Base-by-base conservation (phyloP, 2,329 filamentous ascomycete genomes). In the Hortaea sp. region DNA sequence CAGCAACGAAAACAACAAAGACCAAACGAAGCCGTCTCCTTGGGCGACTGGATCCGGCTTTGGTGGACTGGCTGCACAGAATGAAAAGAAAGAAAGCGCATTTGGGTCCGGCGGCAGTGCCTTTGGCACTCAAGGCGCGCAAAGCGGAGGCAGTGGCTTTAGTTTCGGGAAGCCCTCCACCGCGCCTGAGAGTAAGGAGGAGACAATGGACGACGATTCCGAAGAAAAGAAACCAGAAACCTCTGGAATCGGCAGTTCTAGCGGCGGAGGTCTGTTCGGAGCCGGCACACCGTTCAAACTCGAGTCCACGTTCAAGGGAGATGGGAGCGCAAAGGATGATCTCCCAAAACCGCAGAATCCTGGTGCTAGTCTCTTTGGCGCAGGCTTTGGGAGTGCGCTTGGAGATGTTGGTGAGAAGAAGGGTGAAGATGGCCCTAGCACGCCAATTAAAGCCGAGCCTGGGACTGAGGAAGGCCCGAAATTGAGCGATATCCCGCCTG, bases 231-330 rank as follows among this genome's bases (percentile, higher is more conserved):
- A 39, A 29, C 39, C 48, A 6, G 47, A n/a, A 27, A 46, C 51
- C 38, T 42, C 49, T 30, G 51, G 44, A 43, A 39, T 41, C 41
- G 46, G 30, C 13, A 20, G 20, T 20, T 45, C 45, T 20, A 34
- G 37, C 11, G 48, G 44, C 31, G 29, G 10, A 5, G 57, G 55
- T 7, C 47, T 56, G 7, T 52, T 55, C 28, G 60, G 61, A 30
- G 28, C 31, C 32, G 62, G 62, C 37, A 38, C 55, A n/a, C 74
- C 77, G 0, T 87, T 87, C 66, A 82, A 84, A 54, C 69, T 87
- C 11, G 75, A 76, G 35, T 81, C 78, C 29, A 81, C 77, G 1
- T 88, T 87, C 66, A 79, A 81, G 57, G 72, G 74, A 6, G 82
- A 85, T 53, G 73, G 76, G 5, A 72, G 73, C 39, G 71, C 76